Evolutionary conservation across 2,329 filamentous ascomycete species (phyloP), one percentile per base, ranked within the genome.

Genomic region (Nectriaceae sp.): DNA sequence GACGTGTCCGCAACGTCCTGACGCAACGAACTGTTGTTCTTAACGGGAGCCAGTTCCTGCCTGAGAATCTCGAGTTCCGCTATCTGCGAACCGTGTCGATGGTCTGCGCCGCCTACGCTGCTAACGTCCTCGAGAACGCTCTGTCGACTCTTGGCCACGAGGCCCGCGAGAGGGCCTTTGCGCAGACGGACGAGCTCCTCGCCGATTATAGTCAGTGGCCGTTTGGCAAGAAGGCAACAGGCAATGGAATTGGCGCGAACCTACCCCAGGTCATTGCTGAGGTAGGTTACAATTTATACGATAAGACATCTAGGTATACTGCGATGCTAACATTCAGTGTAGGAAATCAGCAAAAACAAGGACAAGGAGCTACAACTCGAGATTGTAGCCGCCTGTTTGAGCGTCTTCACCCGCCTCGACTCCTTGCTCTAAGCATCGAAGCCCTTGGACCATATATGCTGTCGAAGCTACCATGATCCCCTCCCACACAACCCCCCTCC

Each of bases 141-240:
- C 76, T 99, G 63, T 90, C 89, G 47, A 95, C 89, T 13, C 83
- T 99, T 55, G 90, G 92, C 59, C 94, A 97, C 68, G 94, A 99
- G 75, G 87, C 93, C 47, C 80, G 94, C 60, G 94, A 99, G 74
- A 81, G 93, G 59, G 93, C 94, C 4, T 99, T 97, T 71, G 90
- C 91, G 35, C 93, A 97, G 76, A 96, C 96, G 16, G 94, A 99
- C 70, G 94, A 97, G 74, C 75, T 99, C 56, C 77, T 99, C 49
- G 90, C 90, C 36, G 93, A 97, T 68, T 99, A 97, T 73, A 96
- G 90, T 64, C 94, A 97, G 75, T 99, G 88, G 87, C 94, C 94
- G 1, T 99, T 99, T 74, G 91, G 87, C 44, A 88, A 86, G 73
- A 88, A 92, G 72, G 88, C 90, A 21, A 84, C 84, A 26, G 84